Evolutionary conservation across 1,284 basidiomycete genomes (phyloP).

Genomic region (Apiotrichum domesticum): DNA sequence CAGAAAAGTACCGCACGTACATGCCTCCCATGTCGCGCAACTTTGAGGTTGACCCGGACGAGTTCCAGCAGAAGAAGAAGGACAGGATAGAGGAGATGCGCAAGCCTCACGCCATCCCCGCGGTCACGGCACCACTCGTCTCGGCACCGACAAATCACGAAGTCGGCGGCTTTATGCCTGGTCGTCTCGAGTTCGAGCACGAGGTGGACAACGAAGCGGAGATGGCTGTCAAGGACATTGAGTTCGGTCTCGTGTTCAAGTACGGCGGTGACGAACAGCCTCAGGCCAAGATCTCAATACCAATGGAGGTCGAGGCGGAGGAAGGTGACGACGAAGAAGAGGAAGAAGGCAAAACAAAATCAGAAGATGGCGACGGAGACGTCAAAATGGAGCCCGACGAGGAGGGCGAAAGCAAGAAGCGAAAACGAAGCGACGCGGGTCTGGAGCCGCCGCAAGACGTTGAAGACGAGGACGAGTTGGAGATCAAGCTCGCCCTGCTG

Average conservation of each 20-base stretch:
- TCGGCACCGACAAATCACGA: constrained; percentile 93
- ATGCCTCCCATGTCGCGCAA: constrained; percentile 64
- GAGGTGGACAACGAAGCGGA: constrained; percentile 97
- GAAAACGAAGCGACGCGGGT: constrained; percentile 59
- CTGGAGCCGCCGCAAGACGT: constrained; percentile 63
- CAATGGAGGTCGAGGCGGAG: constrained; percentile 30
- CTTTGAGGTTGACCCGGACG: constrained; percentile 69
- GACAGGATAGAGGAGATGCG: constrained; percentile 64
- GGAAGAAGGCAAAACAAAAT: constrained; percentile 17
- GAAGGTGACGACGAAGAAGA: constrained; percentile 32
- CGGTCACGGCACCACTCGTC: constrained; percentile 61
- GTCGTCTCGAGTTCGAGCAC: constrained; percentile 93
- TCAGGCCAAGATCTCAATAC: constrained; percentile 43
- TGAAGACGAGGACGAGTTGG: constrained; percentile 50
- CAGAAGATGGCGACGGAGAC: constrained; percentile 13
- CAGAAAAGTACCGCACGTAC: constrained; percentile 26
- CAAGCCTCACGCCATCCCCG: constrained; percentile 47
- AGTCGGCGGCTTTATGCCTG: constrained; percentile 87
- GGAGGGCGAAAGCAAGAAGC: constrained; percentile 48
- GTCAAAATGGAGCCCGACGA: constrained; percentile 23
- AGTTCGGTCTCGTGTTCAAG: constrained; percentile 79
- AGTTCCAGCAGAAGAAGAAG: constrained; percentile 82
- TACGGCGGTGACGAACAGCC: constrained; percentile 80
- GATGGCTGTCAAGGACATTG: constrained; percentile 89
- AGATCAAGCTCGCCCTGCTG: constrained; percentile 51